These are phyloP conservation scores for Entomortierella parvispora DNA, from an alignment of 192 early-diverging fungal genomes.

Conservation along the genomic window DNA sequence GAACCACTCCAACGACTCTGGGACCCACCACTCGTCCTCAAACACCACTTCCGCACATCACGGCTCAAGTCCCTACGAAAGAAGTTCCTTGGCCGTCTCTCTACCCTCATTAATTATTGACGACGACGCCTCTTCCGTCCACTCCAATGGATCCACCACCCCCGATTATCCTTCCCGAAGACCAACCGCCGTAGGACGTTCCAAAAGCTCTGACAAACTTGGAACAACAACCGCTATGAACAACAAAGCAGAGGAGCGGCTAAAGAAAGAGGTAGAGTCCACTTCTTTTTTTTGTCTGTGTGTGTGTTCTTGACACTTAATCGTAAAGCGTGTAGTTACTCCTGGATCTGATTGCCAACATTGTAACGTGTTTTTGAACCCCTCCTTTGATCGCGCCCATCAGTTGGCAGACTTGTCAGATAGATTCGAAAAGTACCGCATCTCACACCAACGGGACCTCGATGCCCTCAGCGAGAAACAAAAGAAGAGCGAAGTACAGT, in stretches of 20 bases:
- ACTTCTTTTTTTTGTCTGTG: not conserved
- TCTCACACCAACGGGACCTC: conserved; percentile 33
- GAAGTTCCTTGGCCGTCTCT: conserved; percentile 11
- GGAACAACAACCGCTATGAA: conserved; percentile 12
- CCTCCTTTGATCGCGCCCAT: not conserved
- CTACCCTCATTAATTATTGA: conserved; percentile 39
- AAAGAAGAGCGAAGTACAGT: conserved; percentile 34
- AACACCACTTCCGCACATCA: not conserved
- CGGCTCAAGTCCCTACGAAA: conserved; percentile 18
- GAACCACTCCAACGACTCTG: not conserved
- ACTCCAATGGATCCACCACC: conserved; percentile 45
- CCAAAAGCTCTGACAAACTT: conserved; percentile 41
- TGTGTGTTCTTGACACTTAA: not conserved
- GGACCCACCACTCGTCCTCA: not conserved
- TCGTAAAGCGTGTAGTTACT: no score
- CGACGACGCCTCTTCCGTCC: conserved; percentile 21
- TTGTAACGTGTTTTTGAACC: not conserved
- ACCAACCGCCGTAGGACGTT: conserved; percentile 2
- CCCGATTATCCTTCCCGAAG: conserved; percentile 17
- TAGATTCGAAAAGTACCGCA: conserved; percentile 32
- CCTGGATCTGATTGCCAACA: no score
- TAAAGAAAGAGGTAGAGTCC: conserved; percentile 31
- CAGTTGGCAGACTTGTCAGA: conserved; percentile 44
- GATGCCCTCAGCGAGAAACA: conserved; percentile 32
- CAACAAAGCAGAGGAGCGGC: conserved; percentile 31